phyloP scores from a whole-genome alignment of 179 eudicot species.

The Sideroxylon spinosum region DNA sequence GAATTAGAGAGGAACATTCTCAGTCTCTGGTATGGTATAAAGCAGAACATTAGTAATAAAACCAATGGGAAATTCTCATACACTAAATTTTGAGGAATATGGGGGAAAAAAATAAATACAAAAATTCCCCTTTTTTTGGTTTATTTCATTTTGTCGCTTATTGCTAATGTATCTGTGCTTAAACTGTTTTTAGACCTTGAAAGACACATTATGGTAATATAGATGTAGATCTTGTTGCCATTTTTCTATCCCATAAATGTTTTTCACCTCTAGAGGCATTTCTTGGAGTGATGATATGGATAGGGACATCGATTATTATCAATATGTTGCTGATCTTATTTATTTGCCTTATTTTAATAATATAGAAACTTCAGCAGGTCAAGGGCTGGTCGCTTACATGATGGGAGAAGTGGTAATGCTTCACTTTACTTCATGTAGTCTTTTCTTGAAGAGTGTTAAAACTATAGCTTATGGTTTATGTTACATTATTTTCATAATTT shows the following conservation, averaged over 20 bases:
- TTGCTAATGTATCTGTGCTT: too few relatives aligned
- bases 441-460: background rate
- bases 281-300: too few relatives aligned
- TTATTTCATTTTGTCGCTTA: too few relatives aligned
- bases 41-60: too few relatives aligned
- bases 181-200: background rate
- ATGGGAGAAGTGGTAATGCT: slow-evolving; percentile 20
- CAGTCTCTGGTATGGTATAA: too few relatives aligned
- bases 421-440: background rate
- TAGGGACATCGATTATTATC: too few relatives aligned
- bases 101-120: too few relatives aligned
- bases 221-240: background rate
- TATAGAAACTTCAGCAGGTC: background rate
- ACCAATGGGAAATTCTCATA: too few relatives aligned
- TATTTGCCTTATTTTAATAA: too few relatives aligned
- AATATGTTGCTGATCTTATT: background rate
- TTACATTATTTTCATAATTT: background rate
- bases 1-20: too few relatives aligned
- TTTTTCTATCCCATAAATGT: background rate
- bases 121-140: too few relatives aligned
- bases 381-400: background rate
- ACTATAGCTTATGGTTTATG: background rate
- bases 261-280: background rate
- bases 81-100: too few relatives aligned
- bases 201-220: background rate